Conservation (phyloP, 129 eudicot species). For the Saussurea involucrata region DNA sequence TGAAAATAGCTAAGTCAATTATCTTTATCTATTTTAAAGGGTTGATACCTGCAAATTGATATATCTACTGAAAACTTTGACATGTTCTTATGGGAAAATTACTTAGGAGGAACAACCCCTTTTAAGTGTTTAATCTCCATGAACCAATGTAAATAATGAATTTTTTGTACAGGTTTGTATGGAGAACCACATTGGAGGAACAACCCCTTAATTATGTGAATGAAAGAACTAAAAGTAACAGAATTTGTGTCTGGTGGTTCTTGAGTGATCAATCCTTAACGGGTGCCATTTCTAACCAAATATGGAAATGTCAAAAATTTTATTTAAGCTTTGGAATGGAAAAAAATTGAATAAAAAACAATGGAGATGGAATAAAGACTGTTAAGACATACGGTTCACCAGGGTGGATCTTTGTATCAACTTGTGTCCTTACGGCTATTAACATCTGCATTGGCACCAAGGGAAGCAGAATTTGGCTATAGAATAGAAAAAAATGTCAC, state of each 20-base stretch:
- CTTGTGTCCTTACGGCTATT: conserved; percentile 83
- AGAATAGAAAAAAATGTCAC: background rate
- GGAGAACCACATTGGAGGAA: too few relatives aligned
- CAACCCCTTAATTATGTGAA: too few relatives aligned
- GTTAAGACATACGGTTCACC: conserved; percentile 67
- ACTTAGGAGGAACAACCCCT: too few relatives aligned
- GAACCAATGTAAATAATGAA: too few relatives aligned
- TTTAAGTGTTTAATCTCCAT: too few relatives aligned
- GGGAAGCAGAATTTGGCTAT: conserved; percentile 78
- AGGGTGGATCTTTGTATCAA: conserved; percentile 74
- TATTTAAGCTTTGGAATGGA: background rate
- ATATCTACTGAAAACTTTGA: too few relatives aligned
- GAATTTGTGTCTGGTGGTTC: conserved; percentile 14
- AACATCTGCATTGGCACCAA: conserved; percentile 84
- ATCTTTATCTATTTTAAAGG: too few relatives aligned
- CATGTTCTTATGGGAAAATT: too few relatives aligned
- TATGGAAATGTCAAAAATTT: background rate
- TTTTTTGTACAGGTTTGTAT: too few relatives aligned
- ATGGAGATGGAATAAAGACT: background rate
- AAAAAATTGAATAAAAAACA: background rate
- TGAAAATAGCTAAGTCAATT: too few relatives aligned
- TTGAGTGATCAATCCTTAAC: background rate
- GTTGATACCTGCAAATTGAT: too few relatives aligned
- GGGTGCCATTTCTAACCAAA: background rate
- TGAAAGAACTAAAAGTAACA: background rate